Base-by-base conservation (phyloP, 768 basidiomycete species). In the Mycena maculata region DNA sequence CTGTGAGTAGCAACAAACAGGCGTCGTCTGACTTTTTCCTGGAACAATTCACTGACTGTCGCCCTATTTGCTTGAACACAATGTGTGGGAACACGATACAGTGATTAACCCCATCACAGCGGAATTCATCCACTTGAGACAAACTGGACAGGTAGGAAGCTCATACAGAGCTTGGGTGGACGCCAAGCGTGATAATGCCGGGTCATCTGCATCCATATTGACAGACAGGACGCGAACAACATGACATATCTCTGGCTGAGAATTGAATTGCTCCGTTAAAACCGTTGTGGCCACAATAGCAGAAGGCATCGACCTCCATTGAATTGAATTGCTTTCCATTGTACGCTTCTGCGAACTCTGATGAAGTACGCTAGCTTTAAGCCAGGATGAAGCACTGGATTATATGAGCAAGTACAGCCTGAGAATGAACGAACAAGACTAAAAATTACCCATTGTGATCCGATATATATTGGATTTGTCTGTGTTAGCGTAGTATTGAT, bases 1-100 rank as follows among this genome's bases (percentile, higher is more conserved):
- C n/a, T n/a, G n/a, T 96, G 96, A 96, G 74, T 97, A 95, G 22
- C 96, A 88, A 75, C 97, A 99, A 11, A 98, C 96, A 0, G 97
- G 97, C 13, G 61, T 28, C 44, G 58, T 25, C 25, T 11, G n/a
- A 38, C 47, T 27, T 8, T 33, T 38, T 49, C 49, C 36, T 30
- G 56, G 22, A 31, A 78, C 15, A 39, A 56, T 86, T 73, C 67
- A 93, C 93, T 94, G 83, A 71, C 94, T 95, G 76, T 98, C 95
- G 2, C 95, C 95, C 96, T 96, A 99, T 82, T 96, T 95, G 71
- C 92, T 93, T 44, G 98, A 81, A 75, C 96, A 98, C 77, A 97
- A 98, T 3, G 94, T 94, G 76, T 99, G 97, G 11, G 94, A 93
- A 75, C 98, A 99, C 2, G 96, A 94, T 0, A 98, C 93, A 12